Conservation (phyloP, 805 yeast genomes). For the Hanseniaspora thailandica region DNA sequence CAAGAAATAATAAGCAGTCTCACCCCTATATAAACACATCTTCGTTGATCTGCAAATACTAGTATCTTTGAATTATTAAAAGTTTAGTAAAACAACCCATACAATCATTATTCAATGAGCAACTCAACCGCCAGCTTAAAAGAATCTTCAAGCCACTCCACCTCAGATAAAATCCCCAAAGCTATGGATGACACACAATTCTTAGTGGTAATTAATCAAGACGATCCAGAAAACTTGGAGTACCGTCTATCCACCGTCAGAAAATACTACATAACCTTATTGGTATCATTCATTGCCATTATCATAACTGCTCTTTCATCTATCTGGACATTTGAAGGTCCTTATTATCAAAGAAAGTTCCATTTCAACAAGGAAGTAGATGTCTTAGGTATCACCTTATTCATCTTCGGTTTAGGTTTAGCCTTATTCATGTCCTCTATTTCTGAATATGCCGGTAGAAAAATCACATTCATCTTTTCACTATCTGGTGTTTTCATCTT, state of each 20-base stretch:
- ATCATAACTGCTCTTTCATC: conserved; percentile 61
- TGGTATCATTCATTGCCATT: conserved; percentile 45
- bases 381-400: conserved; percentile 48
- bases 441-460: conserved; percentile 55
- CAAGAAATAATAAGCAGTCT: too few relatives aligned
- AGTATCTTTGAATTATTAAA: too few relatives aligned
- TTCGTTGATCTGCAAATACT: too few relatives aligned
- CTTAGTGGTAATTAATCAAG: not conserved
- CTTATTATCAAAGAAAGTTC: conserved; percentile 38
- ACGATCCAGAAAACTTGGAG: conserved; percentile 27
- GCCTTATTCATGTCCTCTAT: conserved; percentile 62
- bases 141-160: not conserved
- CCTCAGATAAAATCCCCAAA: not conserved
- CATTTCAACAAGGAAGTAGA: conserved; percentile 44
- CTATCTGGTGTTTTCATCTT: conserved; percentile 48
- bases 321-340: conserved; percentile 51
- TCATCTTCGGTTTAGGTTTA: conserved; percentile 58
- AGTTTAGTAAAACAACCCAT: too few relatives aligned
- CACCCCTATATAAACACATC: too few relatives aligned
- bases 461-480: conserved; percentile 47
- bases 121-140: not conserved
- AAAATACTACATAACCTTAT: conserved; percentile 46
- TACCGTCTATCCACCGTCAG: conserved; percentile 33
- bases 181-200: not conserved
- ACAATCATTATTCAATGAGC: too few relatives aligned